Conservation (phyloP, 768 basidiomycete species). For the Trametes gibbosa region DNA sequence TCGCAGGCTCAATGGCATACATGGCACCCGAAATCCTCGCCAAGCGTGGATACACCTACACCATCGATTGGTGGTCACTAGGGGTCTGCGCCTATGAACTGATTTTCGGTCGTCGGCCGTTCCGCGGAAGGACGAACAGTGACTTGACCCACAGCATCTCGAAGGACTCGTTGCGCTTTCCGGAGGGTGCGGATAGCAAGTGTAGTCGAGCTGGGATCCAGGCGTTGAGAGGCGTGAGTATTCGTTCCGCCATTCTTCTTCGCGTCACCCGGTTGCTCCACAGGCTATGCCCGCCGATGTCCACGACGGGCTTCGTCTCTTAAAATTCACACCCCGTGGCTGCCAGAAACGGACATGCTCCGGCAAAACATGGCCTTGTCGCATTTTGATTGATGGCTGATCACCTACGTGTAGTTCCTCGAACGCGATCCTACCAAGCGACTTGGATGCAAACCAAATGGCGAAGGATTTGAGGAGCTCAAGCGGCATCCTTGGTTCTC, state of each 20-base stretch:
- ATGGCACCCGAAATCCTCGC: conserved; percentile 94
- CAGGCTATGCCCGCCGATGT: neutral
- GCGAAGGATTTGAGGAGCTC: conserved; percentile 79
- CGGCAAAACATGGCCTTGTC: neutral
- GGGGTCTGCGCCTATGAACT: conserved; percentile 93
- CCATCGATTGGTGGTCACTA: conserved; percentile 97
- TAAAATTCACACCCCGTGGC: too few relatives aligned
- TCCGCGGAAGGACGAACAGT: conserved; percentile 90
- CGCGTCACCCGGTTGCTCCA: neutral
- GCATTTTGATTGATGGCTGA: conserved; percentile 12
- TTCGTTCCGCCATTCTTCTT: conserved; percentile 4
- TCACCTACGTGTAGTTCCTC: conserved; percentile 55
- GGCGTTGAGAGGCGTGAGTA: conserved; percentile 74
- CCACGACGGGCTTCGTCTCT: neutral
- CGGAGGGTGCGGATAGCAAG: conserved; percentile 81
- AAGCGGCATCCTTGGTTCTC: conserved; percentile 84
- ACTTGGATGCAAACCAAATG: conserved; percentile 76
- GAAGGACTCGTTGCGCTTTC: conserved; percentile 84
- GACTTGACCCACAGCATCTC: conserved; percentile 92
- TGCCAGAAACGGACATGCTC: too few relatives aligned
- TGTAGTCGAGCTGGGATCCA: conserved; percentile 77
- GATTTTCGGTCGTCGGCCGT: conserved; percentile 87
- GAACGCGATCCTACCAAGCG: conserved; percentile 82
- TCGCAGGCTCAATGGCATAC: conserved; percentile 98
- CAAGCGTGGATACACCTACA: conserved; percentile 92